Evolutionary conservation across 2,329 filamentous ascomycete species (phyloP).

Genomic region (Cladosporium colombiae): DNA sequence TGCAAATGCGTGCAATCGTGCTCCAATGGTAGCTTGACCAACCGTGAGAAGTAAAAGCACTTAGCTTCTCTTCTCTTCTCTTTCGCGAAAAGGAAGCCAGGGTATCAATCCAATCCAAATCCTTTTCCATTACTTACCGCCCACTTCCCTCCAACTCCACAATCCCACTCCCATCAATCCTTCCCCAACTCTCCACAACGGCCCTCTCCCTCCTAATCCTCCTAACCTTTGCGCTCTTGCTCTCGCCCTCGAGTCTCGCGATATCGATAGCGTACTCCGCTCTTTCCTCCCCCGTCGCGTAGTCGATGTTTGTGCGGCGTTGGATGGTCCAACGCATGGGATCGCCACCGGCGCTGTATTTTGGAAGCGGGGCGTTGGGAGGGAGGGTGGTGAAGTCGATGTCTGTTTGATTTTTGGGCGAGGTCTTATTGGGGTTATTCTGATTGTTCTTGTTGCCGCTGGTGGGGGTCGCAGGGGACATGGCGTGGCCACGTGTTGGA

Average conservation of each 20-base stretch:
- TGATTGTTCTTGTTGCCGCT: neutral
- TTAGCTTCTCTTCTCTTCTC: neutral
- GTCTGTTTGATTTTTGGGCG: neutral
- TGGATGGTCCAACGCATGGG: constrained; percentile 2
- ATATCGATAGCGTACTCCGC: constrained; percentile 10
- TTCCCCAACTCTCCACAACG: constrained; percentile 1
- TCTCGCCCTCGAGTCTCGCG: constrained; percentile 9
- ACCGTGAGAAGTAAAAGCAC: too few species aligned
- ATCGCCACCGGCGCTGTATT: neutral
- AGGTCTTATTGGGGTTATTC: neutral
- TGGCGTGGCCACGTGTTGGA: neutral
- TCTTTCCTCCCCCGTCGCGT: neutral
- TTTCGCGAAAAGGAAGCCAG: too few species aligned
- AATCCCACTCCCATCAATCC: neutral
- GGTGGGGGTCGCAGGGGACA: neutral
- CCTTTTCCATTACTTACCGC: neutral
- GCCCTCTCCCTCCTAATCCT: constrained; percentile 10
- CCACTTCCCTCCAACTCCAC: neutral
- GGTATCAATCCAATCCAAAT: neutral
- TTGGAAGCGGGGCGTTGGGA: neutral
- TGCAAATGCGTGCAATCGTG: too few species aligned
- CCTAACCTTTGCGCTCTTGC: constrained; percentile 3
- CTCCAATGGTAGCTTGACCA: too few species aligned
- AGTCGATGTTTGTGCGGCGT: neutral
- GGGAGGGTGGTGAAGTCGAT: neutral